Conservation (phyloP, 139 green algal species). For the Chlorella sp. region DNA sequence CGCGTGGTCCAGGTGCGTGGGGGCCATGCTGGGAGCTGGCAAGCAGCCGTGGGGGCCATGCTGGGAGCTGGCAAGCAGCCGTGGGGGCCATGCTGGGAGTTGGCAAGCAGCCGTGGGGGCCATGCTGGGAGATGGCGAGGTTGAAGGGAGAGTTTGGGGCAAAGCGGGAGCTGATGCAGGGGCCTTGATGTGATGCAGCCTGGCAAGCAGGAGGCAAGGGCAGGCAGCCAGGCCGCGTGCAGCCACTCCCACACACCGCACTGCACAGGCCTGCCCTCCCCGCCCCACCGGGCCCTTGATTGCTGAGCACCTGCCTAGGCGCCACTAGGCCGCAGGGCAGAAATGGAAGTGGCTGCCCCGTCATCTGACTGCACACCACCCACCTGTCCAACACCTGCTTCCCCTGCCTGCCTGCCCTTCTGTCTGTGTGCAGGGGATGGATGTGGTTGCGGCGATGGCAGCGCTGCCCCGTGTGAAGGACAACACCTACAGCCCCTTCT, state of each 20-base stretch:
- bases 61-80: no score
- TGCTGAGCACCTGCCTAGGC: no score
- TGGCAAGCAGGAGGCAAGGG: no score
- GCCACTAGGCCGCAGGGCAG: background rate
- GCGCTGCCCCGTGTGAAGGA: conserved; percentile 60
- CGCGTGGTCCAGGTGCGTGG: conserved; percentile 47
- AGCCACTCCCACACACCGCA: no score
- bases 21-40: background rate
- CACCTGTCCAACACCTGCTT: background rate
- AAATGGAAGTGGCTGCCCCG: background rate
- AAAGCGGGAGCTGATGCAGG: background rate
- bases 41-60: no score
- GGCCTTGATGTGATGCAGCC: background rate
- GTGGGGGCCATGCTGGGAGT: no score
- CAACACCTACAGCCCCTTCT: conserved; percentile 59
- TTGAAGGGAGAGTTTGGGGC: background rate
- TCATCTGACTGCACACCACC: background rate
- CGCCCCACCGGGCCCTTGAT: background rate
- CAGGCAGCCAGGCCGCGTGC: no score
- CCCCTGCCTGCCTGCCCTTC: background rate
- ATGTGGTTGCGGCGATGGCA: conserved; percentile 52
- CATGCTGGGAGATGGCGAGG: no score
- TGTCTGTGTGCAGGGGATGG: conserved; percentile 42
- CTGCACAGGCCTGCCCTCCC: no score
- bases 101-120: no score